Percentiles rank a stretch among this genome's conserved stretches.
These are phyloP conservation scores for Didymella exigua DNA, from an alignment of 2,329 filamentous ascomycete genomes.

Conservation along the genomic window DNA sequence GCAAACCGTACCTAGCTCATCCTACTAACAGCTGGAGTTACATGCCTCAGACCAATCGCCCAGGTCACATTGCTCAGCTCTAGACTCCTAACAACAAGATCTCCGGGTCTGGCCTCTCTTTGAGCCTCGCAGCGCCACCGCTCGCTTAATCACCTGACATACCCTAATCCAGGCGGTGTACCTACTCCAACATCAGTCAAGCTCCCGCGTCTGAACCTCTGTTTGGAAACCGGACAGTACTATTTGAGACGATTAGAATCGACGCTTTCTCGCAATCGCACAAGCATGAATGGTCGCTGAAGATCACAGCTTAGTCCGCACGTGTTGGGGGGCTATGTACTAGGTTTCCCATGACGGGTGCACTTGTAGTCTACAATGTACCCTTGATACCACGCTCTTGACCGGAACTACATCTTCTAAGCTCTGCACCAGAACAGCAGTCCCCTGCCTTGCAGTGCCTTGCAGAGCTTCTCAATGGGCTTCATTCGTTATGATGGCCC, in stretches of 20 bases:
- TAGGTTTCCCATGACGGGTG: not conserved
- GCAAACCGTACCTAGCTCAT: not conserved
- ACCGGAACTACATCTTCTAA: not conserved
- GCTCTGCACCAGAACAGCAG: not conserved
- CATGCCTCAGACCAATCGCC: not conserved
- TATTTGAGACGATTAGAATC: not conserved
- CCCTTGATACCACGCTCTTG: no score
- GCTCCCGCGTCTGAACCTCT: not conserved
- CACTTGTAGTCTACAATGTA: not conserved
- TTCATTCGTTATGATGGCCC: not conserved
- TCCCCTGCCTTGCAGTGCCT: not conserved
- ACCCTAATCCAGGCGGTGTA: not conserved
- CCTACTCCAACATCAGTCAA: not conserved
- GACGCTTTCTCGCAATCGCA: not conserved
- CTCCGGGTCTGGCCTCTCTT: not conserved
- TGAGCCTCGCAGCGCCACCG: not conserved
- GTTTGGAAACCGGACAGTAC: not conserved
- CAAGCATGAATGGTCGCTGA: not conserved
- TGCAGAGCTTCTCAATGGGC: not conserved
- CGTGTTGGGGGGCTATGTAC: not conserved
- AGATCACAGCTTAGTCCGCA: not conserved
- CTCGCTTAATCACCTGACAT: not conserved
- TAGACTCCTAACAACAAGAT: not conserved
- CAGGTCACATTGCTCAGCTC: slow-evolving; percentile 5
- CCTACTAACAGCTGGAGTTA: no score